A percentile compares a stretch with the other conserved stretches of the same genome.
Conservation (phyloP, 202 grass and related monocot species). For the Cymbopogon flexuosus region DNA sequence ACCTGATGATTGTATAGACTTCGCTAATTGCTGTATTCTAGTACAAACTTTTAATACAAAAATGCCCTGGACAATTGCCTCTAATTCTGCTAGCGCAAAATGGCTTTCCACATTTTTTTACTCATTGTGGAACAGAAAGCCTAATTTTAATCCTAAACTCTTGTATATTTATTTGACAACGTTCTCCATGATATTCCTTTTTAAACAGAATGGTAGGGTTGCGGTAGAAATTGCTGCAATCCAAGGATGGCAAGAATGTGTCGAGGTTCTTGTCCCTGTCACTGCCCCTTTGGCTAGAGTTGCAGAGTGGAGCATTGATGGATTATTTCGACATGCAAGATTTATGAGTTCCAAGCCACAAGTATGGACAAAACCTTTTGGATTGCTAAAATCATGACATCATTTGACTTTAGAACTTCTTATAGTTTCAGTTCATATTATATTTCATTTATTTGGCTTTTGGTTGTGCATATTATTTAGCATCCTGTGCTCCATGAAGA, state of each 20-base stretch:
- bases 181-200: background rate
- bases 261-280: slow-evolving; percentile 3
- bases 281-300: background rate
- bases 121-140: background rate
- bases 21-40: no score
- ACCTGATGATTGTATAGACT: background rate
- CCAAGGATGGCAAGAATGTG: slow-evolving; percentile 2
- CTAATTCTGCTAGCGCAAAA: background rate
- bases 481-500: background rate
- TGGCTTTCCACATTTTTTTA: background rate
- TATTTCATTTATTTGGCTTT: background rate
- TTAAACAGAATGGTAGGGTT: background rate
- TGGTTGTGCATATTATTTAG: background rate
- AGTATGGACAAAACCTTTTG: background rate
- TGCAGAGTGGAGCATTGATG: slow-evolving; percentile 23
- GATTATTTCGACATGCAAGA: slow-evolving; percentile 9
- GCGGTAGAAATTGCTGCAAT: slow-evolving; percentile 11
- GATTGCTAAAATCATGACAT: background rate
- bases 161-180: background rate
- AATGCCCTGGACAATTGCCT: background rate
- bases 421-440: background rate
- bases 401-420: background rate
- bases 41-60: background rate
- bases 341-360: background rate
- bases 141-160: background rate